These are phyloP conservation scores for Salicornia ramosissima DNA, from an alignment of 148 eudicot species.

Conservation along the genomic window DNA sequence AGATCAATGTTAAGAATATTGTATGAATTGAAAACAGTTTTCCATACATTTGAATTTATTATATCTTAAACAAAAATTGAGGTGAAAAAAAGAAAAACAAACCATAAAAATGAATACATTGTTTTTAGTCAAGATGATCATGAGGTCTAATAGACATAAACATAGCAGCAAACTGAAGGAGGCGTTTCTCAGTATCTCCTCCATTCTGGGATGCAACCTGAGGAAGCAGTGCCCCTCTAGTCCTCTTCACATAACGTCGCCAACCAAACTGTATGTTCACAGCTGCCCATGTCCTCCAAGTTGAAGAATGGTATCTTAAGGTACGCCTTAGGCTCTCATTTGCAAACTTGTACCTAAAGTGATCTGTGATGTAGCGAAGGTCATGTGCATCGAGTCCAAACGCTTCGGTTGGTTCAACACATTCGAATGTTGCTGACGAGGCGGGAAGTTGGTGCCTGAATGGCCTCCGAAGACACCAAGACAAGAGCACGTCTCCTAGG, in stretches of 20 bases:
- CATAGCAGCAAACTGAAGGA: slow-evolving; percentile 73
- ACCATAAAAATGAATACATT: not conserved
- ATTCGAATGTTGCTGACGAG: slow-evolving; percentile 74
- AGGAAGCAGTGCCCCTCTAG: slow-evolving; percentile 30
- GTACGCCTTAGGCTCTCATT: slow-evolving; percentile 78
- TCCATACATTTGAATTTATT: too few relatives aligned
- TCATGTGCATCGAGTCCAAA: slow-evolving; percentile 72
- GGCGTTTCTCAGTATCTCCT: slow-evolving; percentile 40
- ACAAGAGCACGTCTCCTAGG: slow-evolving; percentile 79
- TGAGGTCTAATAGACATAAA: slow-evolving; percentile 91
- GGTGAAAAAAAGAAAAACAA: not conserved
- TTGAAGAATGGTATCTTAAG: slow-evolving; percentile 73
- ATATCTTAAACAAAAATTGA: not conserved
- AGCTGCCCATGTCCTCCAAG: slow-evolving; percentile 98
- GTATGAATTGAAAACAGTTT: too few relatives aligned
- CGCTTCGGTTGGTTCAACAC: slow-evolving; percentile 70
- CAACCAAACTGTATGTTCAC: slow-evolving; percentile 86
- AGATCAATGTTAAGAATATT: too few relatives aligned
- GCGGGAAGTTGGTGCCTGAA: slow-evolving; percentile 73
- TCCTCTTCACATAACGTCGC: slow-evolving; percentile 63
- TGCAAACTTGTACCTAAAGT: slow-evolving; percentile 86
- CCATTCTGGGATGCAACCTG: slow-evolving; percentile 22
- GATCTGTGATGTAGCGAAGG: slow-evolving; percentile 78
- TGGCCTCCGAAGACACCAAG: slow-evolving; percentile 90
- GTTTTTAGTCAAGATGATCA: slow-evolving; percentile 76